Percentiles rank a stretch among this genome's conserved stretches.
Conservation (phyloP, 495 filamentous ascomycete genomes). For the Penicillium lividum region DNA sequence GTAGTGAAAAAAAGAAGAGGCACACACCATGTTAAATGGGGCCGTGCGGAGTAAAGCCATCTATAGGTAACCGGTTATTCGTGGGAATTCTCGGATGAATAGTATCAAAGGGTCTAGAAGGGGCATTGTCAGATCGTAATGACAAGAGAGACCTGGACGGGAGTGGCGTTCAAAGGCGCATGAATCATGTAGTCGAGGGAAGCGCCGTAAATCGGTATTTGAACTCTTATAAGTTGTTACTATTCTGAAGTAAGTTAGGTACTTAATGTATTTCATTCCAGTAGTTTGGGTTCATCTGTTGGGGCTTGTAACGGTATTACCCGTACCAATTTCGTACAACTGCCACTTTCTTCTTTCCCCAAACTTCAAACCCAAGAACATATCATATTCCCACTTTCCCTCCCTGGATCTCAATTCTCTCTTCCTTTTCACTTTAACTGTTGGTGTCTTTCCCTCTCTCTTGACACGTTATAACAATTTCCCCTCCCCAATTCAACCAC, state of each 20-base stretch:
- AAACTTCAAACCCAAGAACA: neutral
- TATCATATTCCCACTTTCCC: conserved; percentile 10
- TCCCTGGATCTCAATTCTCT: conserved; percentile 1
- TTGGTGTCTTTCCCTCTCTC: neutral
- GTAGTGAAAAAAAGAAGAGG: neutral
- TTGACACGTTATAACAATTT: neutral
- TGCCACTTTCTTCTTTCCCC: neutral
- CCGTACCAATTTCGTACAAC: conserved; percentile 3
- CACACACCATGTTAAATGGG: neutral
- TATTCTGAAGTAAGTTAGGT: neutral
- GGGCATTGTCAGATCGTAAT: neutral
- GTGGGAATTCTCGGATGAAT: neutral
- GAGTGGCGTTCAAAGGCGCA: conserved; percentile 10
- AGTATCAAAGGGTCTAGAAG: neutral
- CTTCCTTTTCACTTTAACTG: neutral
- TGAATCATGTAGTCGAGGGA: conserved; percentile 10
- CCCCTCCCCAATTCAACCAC: conserved; percentile 1
- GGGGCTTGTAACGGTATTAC: conserved; percentile 1
- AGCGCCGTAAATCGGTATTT: conserved; percentile 10
- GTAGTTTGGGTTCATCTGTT: neutral
- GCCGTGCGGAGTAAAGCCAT: neutral
- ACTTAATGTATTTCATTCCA: neutral
- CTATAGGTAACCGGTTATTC: neutral
- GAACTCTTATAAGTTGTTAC: neutral
- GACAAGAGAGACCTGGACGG: neutral